These are phyloP conservation scores for Aspergillus japonicus DNA, from an alignment of 2,329 filamentous ascomycete species.

Conservation along the genomic window DNA sequence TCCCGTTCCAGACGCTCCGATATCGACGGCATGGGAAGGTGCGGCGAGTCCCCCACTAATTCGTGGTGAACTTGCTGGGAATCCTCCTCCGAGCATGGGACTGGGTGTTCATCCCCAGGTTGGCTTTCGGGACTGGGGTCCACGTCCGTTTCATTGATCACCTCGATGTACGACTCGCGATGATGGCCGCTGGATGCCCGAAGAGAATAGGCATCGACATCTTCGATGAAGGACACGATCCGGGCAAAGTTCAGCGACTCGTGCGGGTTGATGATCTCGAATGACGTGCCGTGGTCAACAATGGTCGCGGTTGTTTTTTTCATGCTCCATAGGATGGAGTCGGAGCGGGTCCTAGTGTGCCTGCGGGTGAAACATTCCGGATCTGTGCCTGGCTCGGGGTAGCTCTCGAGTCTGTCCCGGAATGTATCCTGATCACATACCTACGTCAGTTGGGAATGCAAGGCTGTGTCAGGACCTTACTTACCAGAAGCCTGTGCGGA, in stretches of 20 bases:
- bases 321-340: slow-evolving; percentile 28
- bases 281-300: slow-evolving; percentile 35
- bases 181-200: slow-evolving; percentile 19
- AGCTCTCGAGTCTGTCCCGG: slow-evolving; percentile 29
- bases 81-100: slow-evolving; percentile 7
- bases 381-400: slow-evolving; percentile 20
- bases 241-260: slow-evolving; percentile 36
- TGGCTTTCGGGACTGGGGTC: slow-evolving; percentile 19
- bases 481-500: slow-evolving; percentile 20
- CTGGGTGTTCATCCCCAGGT: background rate
- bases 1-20: slow-evolving; percentile 24
- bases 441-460: background rate
- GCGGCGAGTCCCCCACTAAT: slow-evolving; percentile 22
- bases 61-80: slow-evolving; percentile 20
- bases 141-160: slow-evolving; percentile 8
- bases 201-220: slow-evolving; percentile 28
- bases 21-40: slow-evolving; percentile 28
- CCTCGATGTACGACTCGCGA: slow-evolving; percentile 24
- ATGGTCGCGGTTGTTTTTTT: slow-evolving; percentile 29
- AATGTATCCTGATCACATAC: slow-evolving; percentile 29
- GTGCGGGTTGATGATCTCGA: slow-evolving; percentile 41
- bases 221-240: slow-evolving; percentile 39
- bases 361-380: slow-evolving; percentile 20
- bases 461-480: background rate
- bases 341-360: slow-evolving; percentile 23